Conservation (phyloP, 148 eudicot species). For the Salicornia ramosissima region DNA sequence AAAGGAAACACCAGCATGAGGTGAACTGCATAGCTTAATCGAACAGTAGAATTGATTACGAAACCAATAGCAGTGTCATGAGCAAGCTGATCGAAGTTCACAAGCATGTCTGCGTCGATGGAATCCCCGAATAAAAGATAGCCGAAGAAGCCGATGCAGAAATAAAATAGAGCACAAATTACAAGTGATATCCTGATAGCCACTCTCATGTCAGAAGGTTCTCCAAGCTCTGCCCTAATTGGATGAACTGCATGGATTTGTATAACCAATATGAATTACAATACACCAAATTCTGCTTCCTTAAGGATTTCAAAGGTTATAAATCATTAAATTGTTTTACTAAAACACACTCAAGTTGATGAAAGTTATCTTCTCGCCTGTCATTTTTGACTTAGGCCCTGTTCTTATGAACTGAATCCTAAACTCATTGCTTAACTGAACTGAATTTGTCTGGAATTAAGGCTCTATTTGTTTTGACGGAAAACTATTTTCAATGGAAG, state of each 20-base stretch:
- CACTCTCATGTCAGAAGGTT: slow-evolving; percentile 69
- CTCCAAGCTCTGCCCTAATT: slow-evolving; percentile 71
- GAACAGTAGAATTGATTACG: slow-evolving; percentile 49
- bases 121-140: slow-evolving; percentile 85
- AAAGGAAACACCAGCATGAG: slow-evolving; percentile 90
- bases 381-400: no score
- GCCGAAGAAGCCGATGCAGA: slow-evolving; percentile 88
- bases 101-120: slow-evolving; percentile 84
- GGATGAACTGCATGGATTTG: slow-evolving; percentile 67
- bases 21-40: slow-evolving; percentile 82
- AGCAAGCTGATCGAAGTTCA: slow-evolving; percentile 65
- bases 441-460: no score
- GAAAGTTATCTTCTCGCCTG: neutral
- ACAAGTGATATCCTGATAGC: slow-evolving; percentile 76
- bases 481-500: no score
- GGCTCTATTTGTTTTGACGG: no score
- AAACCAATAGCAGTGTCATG: slow-evolving; percentile 35
- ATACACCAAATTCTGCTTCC: neutral
- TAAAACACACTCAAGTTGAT: neutral
- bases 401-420: no score
- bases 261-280: neutral
- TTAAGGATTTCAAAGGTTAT: neutral
- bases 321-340: no score
- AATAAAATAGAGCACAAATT: slow-evolving; percentile 65
- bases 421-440: no score